Conservation (phyloP, 805 yeast species). For the Wickerhamiella dianesei region DNA sequence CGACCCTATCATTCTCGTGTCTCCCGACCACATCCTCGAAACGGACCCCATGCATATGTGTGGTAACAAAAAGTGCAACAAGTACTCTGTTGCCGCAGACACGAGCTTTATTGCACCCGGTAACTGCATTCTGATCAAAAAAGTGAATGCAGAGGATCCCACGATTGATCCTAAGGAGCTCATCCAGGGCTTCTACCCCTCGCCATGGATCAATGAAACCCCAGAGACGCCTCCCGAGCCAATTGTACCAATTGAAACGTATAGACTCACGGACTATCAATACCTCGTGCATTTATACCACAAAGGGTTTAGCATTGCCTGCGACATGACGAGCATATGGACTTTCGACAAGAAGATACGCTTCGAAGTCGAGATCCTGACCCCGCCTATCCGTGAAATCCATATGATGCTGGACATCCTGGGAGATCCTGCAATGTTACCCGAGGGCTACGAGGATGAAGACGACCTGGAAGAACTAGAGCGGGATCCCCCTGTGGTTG, state of each 20-base stretch:
- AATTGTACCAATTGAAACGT: not conserved
- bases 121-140: not conserved
- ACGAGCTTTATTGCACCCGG: not conserved
- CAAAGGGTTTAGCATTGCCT: not conserved
- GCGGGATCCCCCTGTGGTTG: constrained; percentile 1
- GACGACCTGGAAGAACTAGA: constrained; percentile 1
- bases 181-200: not conserved
- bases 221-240: not conserved
- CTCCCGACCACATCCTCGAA: not conserved
- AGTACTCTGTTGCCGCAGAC: not conserved
- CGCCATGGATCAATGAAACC: not conserved
- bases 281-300: not conserved
- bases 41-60: not conserved
- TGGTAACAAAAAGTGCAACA: not conserved
- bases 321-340: not conserved
- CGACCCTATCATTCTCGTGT: not conserved
- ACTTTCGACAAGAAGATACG: not conserved
- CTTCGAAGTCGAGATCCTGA: not conserved
- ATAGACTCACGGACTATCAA: not conserved
- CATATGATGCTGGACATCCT: not conserved
- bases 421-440: not conserved
- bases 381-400: not conserved
- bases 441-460: not conserved
- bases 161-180: not conserved
- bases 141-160: not conserved